Conservation (phyloP, 202 grass and related monocot genomes). For the Bolboschoenoplectus hybrid region DNA sequence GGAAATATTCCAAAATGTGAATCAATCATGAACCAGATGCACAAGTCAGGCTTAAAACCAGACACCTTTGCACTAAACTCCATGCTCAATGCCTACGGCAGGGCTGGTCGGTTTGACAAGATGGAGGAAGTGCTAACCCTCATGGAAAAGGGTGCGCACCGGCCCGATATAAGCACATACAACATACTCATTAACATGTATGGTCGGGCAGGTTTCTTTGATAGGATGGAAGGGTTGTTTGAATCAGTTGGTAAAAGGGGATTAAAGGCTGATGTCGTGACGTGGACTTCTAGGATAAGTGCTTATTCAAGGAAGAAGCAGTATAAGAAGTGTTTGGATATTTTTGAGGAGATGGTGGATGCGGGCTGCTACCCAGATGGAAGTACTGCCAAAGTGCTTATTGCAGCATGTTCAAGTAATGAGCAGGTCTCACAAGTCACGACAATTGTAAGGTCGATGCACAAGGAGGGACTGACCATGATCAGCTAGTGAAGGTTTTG, state of each 20-base stretch:
- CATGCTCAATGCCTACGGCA: constrained; percentile 93
- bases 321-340: constrained; percentile 66
- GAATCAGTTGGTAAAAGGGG: constrained; percentile 33
- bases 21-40: constrained; percentile 83
- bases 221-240: constrained; percentile 82
- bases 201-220: constrained; percentile 65
- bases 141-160: constrained; percentile 56
- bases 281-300: constrained; percentile 74
- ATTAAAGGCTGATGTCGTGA: constrained; percentile 75
- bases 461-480: constrained; percentile 64
- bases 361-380: constrained; percentile 84
- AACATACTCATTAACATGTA: constrained; percentile 84
- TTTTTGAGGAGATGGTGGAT: constrained; percentile 95
- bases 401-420: constrained; percentile 72
- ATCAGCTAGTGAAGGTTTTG: constrained; percentile 33
- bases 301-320: constrained; percentile 78
- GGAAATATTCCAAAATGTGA: constrained; percentile 76
- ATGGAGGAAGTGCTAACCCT: constrained; percentile 71
- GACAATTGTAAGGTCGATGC: constrained; percentile 78
- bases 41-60: constrained; percentile 69
- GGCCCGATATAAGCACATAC: constrained; percentile 62
- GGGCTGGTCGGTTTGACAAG: constrained; percentile 65
- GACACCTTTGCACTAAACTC: constrained; percentile 84
- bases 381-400: constrained; percentile 78
- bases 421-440: constrained; percentile 75